These are phyloP conservation scores for Apiotrichum domesticum DNA, from an alignment of 1,284 basidiomycete species.

Conservation along the genomic window DNA sequence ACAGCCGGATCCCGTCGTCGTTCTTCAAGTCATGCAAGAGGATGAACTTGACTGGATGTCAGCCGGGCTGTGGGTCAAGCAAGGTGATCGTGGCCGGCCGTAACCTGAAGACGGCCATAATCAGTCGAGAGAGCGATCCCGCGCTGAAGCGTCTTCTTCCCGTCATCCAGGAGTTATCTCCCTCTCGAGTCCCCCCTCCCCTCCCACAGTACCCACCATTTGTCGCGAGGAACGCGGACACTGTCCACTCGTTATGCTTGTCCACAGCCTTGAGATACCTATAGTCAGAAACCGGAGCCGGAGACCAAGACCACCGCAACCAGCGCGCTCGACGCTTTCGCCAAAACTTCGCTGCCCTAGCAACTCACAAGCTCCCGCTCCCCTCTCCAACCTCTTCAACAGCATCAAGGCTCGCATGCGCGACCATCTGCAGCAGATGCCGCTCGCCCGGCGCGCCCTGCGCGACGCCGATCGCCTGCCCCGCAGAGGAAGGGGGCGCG, in stretches of 20 bases:
- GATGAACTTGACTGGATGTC: constrained; percentile 60
- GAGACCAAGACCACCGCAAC: no score
- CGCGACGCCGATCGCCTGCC: constrained; percentile 3
- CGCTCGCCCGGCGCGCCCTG: constrained; percentile 53
- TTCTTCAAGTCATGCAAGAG: constrained; percentile 88
- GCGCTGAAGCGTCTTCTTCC: no score
- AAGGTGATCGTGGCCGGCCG: no score
- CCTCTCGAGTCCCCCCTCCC: background rate
- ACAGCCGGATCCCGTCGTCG: constrained; percentile 85
- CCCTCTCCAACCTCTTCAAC: constrained; percentile 84
- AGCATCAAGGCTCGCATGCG: constrained; percentile 83
- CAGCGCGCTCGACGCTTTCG: no score
- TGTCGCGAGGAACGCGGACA: constrained; percentile 87
- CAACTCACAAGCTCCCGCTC: constrained; percentile 74
- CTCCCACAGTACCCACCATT: constrained; percentile 60
- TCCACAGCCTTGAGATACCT: constrained; percentile 91
- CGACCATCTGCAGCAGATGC: constrained; percentile 94
- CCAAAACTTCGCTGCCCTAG: no score
- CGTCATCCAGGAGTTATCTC: background rate
- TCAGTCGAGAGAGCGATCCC: no score
- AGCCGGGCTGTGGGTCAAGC: no score
- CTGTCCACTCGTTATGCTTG: constrained; percentile 94
- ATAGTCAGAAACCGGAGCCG: background rate
- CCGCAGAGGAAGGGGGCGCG: background rate
- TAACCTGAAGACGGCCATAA: no score